Percentiles rank a stretch among this genome's conserved stretches.
These are phyloP conservation scores for Trifolium subterraneum DNA, from an alignment of 306 rosid genomes.

Conservation along the genomic window DNA sequence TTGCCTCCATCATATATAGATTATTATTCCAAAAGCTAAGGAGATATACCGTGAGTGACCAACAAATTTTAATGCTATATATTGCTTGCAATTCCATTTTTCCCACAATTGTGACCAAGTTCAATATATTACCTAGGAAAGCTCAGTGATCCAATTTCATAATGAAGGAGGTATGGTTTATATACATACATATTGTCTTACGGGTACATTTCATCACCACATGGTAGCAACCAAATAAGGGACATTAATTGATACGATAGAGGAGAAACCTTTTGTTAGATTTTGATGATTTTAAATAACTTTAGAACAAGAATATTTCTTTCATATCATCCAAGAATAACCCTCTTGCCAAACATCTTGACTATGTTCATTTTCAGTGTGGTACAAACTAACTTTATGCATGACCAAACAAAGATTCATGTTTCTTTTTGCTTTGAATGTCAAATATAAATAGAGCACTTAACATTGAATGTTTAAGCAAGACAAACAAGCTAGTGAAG, in stretches of 20 bases:
- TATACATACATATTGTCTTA: not conserved
- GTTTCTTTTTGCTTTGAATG: not conserved
- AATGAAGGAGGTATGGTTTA: not conserved
- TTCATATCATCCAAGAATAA: not conserved
- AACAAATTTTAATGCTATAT: constrained; percentile 12
- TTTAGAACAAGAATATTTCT: not conserved
- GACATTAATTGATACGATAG: not conserved
- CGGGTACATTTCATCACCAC: too few relatives aligned
- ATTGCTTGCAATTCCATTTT: constrained; percentile 36
- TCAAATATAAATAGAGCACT: not conserved
- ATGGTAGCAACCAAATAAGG: not conserved
- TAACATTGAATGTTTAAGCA: not conserved
- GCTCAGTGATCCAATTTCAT: constrained; percentile 38
- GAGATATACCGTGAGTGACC: constrained; percentile 4
- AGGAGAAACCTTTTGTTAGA: too few relatives aligned
- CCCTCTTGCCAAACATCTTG: not conserved
- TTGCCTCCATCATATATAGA: too few relatives aligned
- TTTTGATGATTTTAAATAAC: not conserved
- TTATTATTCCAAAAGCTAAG: constrained; percentile 27
- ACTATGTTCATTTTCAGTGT: not conserved
- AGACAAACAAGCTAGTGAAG: not conserved
- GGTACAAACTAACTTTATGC: not conserved
- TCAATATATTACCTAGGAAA: not conserved
- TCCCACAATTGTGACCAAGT: constrained; percentile 42
- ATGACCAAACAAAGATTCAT: not conserved